phyloP scores from a whole-genome alignment of 164 flowering plant species.

The Malania oleifera region DNA sequence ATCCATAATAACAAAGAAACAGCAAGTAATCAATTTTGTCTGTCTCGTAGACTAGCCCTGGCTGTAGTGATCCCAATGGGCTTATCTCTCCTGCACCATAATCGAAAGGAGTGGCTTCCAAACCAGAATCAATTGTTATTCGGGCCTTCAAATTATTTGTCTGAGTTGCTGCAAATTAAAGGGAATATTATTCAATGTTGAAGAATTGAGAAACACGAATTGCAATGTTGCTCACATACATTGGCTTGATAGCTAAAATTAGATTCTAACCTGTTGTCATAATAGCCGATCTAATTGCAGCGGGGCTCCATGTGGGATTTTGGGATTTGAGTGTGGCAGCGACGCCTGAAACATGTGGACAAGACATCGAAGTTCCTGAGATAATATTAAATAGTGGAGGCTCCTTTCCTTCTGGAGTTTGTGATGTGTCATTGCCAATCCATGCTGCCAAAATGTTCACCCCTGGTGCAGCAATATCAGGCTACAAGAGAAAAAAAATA shows the following conservation, averaged over 20 bases:
- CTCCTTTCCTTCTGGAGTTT: constrained; percentile 32
- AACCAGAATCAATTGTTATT: constrained; percentile 43
- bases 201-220: no score
- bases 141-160: constrained; percentile 40
- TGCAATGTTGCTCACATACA: no score
- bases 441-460: constrained; percentile 78
- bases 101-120: constrained; percentile 58
- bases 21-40: constrained; percentile 43
- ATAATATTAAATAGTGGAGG: constrained; percentile 50
- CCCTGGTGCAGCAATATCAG: constrained; percentile 88
- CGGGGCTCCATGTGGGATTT: constrained; percentile 57
- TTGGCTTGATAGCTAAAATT: no score
- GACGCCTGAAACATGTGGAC: constrained; percentile 79
- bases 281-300: constrained; percentile 76
- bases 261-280: constrained; percentile 70
- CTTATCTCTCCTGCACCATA: constrained; percentile 67
- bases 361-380: constrained; percentile 90
- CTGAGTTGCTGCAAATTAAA: constrained; percentile 58
- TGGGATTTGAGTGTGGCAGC: constrained; percentile 57
- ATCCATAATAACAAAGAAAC: constrained; percentile 62
- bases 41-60: constrained; percentile 75
- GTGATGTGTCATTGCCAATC: constrained; percentile 42
- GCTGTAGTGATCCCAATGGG: constrained; percentile 45
- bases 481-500: no score
- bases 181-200: no score